Evolutionary conservation across 2,329 filamentous ascomycete genomes (phyloP).

Genomic region (Phaeophleospora eucalypticola): DNA sequence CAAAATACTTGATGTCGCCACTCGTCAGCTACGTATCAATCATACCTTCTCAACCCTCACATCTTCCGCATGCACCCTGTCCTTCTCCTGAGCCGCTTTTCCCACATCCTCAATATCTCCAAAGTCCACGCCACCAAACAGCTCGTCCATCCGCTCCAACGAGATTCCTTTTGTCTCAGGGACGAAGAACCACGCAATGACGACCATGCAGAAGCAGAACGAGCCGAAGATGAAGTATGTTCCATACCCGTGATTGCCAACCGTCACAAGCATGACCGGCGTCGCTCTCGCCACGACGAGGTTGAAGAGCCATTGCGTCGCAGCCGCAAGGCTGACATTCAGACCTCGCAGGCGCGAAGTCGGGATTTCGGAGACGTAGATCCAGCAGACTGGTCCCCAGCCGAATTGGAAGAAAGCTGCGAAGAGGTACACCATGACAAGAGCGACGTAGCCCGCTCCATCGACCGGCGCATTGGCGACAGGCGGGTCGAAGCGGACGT

Average conservation of each 20-base stretch:
- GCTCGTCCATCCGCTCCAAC: constrained; percentile 29
- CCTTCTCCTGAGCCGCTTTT: constrained; percentile 8
- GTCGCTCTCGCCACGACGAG: constrained; percentile 65
- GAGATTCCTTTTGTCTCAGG: constrained; percentile 62
- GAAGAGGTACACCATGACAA: constrained; percentile 68
- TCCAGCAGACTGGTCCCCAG: constrained; percentile 69
- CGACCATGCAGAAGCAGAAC: constrained; percentile 52
- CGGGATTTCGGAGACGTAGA: constrained; percentile 66
- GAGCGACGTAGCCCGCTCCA: constrained; percentile 63
- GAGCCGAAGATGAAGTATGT: constrained; percentile 57
- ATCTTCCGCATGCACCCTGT: constrained; percentile 5
- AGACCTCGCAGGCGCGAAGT: constrained; percentile 60
- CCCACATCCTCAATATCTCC: constrained; percentile 7
- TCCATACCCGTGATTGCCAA: constrained; percentile 37
- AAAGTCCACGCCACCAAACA: constrained; percentile 25
- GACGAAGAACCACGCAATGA: constrained; percentile 64
- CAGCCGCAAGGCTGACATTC: constrained; percentile 64
- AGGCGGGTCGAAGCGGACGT: constrained; percentile 60
- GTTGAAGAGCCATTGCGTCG: constrained; percentile 64
- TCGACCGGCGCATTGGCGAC: constrained; percentile 52
- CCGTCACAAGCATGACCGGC: constrained; percentile 60
- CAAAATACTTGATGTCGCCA: too few relatives aligned
- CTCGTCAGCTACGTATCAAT: too few relatives aligned
- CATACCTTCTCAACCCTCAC: constrained; percentile 5
- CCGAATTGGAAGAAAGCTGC: constrained; percentile 60